A percentile compares a stretch with the other conserved stretches of the same genome.
Evolutionary conservation across 768 basidiomycete genomes (phyloP).

Genomic region (Pulveroboletus sp.): DNA sequence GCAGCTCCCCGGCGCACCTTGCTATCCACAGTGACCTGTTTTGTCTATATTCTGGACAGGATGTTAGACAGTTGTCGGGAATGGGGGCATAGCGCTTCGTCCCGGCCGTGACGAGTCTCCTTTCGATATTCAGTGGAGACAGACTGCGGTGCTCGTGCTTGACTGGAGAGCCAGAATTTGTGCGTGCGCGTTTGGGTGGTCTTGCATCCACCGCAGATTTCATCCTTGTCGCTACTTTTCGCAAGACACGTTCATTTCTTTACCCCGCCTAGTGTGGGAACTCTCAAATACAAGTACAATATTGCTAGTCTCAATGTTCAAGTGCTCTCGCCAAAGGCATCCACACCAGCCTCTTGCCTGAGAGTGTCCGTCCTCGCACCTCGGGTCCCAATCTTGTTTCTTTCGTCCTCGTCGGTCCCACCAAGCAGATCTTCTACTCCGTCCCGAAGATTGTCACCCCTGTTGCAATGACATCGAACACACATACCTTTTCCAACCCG

Average conservation of each 20-base stretch:
- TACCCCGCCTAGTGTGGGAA: not conserved
- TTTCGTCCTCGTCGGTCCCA: constrained; percentile 10
- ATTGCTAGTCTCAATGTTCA: not conserved
- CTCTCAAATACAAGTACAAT: not conserved
- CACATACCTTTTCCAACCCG: not conserved
- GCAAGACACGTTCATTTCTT: too few relatives aligned
- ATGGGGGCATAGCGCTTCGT: constrained; percentile 28
- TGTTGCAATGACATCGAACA: not conserved
- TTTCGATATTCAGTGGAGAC: constrained; percentile 12
- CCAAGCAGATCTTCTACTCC: constrained; percentile 23
- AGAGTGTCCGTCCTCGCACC: too few relatives aligned
- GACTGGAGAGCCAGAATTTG: not conserved
- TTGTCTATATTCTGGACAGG: constrained; percentile 15
- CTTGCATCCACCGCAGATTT: not conserved
- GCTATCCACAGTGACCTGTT: constrained; percentile 24
- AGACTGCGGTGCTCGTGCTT: constrained; percentile 23
- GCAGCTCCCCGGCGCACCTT: constrained; percentile 17
- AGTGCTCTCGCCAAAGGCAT: not conserved
- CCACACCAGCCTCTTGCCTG: constrained; percentile 25
- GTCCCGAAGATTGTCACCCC: not conserved
- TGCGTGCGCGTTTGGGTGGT: constrained; percentile 17
- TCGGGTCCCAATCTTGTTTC: too few relatives aligned
- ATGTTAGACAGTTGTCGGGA: constrained; percentile 23
- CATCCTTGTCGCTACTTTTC: not conserved
- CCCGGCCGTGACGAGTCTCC: constrained; percentile 23